phyloP scores from a whole-genome alignment of 345 rosid genomes.

The Corchorus capsularis region DNA sequence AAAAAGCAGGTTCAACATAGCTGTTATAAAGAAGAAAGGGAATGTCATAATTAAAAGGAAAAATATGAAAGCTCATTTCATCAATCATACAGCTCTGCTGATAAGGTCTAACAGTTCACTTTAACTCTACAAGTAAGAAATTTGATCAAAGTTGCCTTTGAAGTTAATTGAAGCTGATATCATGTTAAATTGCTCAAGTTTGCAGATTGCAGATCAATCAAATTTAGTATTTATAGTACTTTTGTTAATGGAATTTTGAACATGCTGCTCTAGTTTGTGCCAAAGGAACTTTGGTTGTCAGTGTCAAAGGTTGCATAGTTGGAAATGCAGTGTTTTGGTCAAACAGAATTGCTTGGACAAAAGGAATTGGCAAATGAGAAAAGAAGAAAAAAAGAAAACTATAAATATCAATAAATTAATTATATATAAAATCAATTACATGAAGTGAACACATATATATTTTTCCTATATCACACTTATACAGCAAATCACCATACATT shows the following conservation, averaged over 20 bases:
- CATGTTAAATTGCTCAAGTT: not conserved
- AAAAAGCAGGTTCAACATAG: not conserved
- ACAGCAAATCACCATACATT: not conserved
- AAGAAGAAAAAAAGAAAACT: not conserved
- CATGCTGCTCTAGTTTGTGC: conserved; percentile 4
- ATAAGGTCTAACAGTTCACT: not conserved
- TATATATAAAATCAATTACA: conserved; percentile 10
- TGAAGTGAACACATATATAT: not conserved
- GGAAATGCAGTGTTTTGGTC: not conserved
- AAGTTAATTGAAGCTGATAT: not conserved
- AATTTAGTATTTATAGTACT: not conserved
- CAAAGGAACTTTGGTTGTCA: not conserved
- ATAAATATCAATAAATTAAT: not conserved
- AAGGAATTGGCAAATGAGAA: not conserved
- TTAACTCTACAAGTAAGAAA: no score
- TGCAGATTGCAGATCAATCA: not conserved
- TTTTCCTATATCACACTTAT: conserved; percentile 16
- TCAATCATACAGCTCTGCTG: conserved; percentile 8
- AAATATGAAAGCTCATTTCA: conserved; percentile 2
- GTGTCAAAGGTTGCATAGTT: not conserved
- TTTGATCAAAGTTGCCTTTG: not conserved
- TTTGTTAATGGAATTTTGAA: not conserved
- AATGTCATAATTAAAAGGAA: not conserved
- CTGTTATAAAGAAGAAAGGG: not conserved
- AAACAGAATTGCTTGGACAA: not conserved